Conservation (phyloP, 2,329 filamentous ascomycete genomes). For the Diaporthe sp. region DNA sequence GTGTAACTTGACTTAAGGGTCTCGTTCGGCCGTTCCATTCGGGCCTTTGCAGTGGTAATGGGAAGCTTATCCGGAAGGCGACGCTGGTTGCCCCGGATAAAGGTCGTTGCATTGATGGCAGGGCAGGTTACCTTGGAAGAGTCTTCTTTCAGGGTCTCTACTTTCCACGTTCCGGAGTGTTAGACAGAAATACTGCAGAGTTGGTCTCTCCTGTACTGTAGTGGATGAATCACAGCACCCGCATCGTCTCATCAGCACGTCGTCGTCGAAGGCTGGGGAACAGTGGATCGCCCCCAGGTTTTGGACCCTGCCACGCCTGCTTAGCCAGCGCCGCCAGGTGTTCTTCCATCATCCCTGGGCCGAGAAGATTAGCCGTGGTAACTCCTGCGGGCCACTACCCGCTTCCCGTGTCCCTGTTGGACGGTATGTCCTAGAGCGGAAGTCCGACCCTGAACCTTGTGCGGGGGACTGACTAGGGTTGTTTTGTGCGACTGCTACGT, state of each 20-base stretch:
- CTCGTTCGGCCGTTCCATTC: not conserved
- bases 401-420: not conserved
- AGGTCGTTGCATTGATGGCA: not conserved
- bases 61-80: not conserved
- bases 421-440: constrained; percentile 11
- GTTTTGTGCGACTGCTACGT: not conserved
- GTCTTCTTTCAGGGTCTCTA: not conserved
- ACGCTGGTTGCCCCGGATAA: not conserved
- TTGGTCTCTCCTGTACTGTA: too few relatives aligned
- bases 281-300: too few relatives aligned
- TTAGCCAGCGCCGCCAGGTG: too few relatives aligned
- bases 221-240: not conserved
- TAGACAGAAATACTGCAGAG: too few relatives aligned
- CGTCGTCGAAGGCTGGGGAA: not conserved
- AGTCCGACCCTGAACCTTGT: constrained; percentile 18
- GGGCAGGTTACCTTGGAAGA: not conserved
- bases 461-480: constrained; percentile 23
- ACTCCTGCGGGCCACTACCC: not conserved
- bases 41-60: not conserved
- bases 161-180: not conserved
- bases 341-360: not conserved
- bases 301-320: too few relatives aligned
- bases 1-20: not conserved
- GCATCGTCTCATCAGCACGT: not conserved
- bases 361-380: not conserved